phyloP scores from a whole-genome alignment of 2,329 filamentous ascomycete genomes.

The Plenodomus tracheiphilus region DNA sequence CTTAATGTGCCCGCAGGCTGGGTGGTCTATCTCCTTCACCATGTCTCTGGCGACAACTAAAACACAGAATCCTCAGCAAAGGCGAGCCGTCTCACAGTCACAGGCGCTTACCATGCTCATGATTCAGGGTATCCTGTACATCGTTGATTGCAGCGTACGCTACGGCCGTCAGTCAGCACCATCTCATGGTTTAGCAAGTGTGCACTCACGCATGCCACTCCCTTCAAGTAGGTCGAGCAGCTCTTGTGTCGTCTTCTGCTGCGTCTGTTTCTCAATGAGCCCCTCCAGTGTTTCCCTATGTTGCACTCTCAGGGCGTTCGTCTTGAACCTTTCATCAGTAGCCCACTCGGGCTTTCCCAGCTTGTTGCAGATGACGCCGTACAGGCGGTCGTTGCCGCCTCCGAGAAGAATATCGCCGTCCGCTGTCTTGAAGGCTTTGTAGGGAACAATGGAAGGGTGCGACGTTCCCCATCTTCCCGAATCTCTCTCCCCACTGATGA shows the following conservation, averaged over 20 bases:
- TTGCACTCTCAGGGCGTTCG: slow-evolving; percentile 62
- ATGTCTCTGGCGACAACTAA: slow-evolving; percentile 75
- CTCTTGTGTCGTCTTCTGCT: slow-evolving; percentile 77
- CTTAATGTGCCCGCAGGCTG: slow-evolving; percentile 80
- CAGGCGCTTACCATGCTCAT: slow-evolving; percentile 70
- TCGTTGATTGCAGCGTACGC: slow-evolving; percentile 93
- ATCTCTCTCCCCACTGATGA: slow-evolving; percentile 87
- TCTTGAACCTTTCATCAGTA: slow-evolving; percentile 59
- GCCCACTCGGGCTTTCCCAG: slow-evolving; percentile 63
- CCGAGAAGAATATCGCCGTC: slow-evolving; percentile 67
- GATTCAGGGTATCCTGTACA: slow-evolving; percentile 78
- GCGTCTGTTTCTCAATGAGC: slow-evolving; percentile 75
- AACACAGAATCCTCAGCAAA: slow-evolving; percentile 4
- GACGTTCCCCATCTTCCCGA: slow-evolving; percentile 93
- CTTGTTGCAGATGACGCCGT: slow-evolving; percentile 61
- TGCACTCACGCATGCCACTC: slow-evolving; percentile 70
- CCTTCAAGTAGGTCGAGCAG: slow-evolving; percentile 88
- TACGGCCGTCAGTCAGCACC: slow-evolving; percentile 11
- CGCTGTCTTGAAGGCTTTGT: slow-evolving; percentile 73
- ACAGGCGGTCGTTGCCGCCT: slow-evolving; percentile 66
- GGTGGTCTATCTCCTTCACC: slow-evolving; percentile 86
- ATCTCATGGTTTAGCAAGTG: not conserved
- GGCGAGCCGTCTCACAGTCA: not conserved
- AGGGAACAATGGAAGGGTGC: slow-evolving; percentile 97
- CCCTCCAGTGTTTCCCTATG: slow-evolving; percentile 77